A percentile compares a stretch with the other conserved stretches of the same genome.
These are phyloP conservation scores for Paspalum vaginatum DNA, from an alignment of 176 grass and related monocot species.

Conservation along the genomic window DNA sequence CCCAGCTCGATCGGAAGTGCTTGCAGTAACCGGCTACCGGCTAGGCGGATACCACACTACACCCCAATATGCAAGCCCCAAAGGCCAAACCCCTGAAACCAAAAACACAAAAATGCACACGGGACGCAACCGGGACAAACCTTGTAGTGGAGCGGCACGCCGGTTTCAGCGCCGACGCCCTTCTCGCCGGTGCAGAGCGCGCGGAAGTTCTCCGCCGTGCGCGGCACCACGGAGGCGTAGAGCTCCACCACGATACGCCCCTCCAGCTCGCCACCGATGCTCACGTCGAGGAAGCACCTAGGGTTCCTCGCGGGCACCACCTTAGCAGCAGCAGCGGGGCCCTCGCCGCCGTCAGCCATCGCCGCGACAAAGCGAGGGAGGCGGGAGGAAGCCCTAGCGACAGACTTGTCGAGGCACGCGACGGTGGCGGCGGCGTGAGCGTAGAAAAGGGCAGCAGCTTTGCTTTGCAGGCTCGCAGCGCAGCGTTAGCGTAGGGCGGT, in stretches of 20 bases:
- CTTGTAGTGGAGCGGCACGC: slow-evolving; percentile 79
- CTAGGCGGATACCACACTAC: neutral
- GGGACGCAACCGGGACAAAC: slow-evolving; percentile 1
- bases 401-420: slow-evolving; percentile 2
- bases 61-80: neutral
- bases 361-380: neutral
- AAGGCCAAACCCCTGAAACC: neutral
- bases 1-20: neutral
- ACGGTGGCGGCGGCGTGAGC: slow-evolving; percentile 19
- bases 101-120: neutral
- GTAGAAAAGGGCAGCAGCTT: neutral
- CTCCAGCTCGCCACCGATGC: slow-evolving; percentile 87
- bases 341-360: slow-evolving; percentile 48
- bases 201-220: slow-evolving; percentile 94
- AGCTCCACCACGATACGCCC: slow-evolving; percentile 89
- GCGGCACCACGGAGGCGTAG: slow-evolving; percentile 63
- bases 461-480: neutral
- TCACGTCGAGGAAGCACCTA: slow-evolving; percentile 81
- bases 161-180: slow-evolving; percentile 60
- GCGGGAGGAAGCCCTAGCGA: slow-evolving; percentile 39
- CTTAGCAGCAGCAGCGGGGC: slow-evolving; percentile 15
- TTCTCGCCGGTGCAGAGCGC: slow-evolving; percentile 95
- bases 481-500: no score
- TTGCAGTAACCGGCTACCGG: neutral
- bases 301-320: slow-evolving; percentile 51